Conservation (phyloP, 2,329 filamentous ascomycete genomes). For the Trichoderma atroviride region DNA sequence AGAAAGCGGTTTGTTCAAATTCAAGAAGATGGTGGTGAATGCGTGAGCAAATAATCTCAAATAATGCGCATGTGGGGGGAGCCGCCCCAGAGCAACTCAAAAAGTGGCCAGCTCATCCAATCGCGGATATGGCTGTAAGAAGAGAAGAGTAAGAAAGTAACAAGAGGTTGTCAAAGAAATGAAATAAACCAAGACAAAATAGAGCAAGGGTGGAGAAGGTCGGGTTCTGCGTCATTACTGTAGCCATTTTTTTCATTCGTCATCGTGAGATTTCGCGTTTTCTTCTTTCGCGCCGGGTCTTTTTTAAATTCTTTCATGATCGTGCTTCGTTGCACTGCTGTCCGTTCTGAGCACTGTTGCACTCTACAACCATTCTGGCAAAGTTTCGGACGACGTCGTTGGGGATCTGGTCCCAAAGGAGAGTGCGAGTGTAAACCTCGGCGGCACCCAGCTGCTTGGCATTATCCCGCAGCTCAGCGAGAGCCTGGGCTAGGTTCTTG, state of each 20-base stretch:
- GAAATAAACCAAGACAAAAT: conserved; percentile 28
- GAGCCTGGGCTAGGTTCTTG: conserved; percentile 76
- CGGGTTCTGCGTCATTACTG: conserved; percentile 26
- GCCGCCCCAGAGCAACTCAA: conserved; percentile 40
- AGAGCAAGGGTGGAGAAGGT: conserved; percentile 28
- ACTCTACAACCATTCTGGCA: conserved; percentile 84
- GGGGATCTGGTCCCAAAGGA: conserved; percentile 94
- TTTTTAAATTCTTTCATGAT: conserved; percentile 40
- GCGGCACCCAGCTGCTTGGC: conserved; percentile 71
- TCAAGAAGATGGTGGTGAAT: conserved; percentile 42
- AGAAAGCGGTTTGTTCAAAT: conserved; percentile 38
- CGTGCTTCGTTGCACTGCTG: conserved; percentile 49
- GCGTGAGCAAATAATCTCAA: conserved; percentile 55
- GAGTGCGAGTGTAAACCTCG: conserved; percentile 88
- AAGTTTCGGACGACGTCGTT: conserved; percentile 90
- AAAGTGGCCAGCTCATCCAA: conserved; percentile 33
- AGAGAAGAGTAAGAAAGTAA: conserved; percentile 29
- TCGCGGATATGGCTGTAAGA: conserved; percentile 27
- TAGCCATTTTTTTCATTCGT: conserved; percentile 35
- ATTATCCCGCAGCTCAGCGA: conserved; percentile 74
- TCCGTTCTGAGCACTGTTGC: conserved; percentile 54
- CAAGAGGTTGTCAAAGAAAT: conserved; percentile 32
- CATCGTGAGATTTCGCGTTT: conserved; percentile 42
- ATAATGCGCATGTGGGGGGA: conserved; percentile 24
- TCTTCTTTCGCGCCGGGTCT: conserved; percentile 40